Conservation (phyloP, 768 basidiomycete genomes). For the Calocera cornea region DNA sequence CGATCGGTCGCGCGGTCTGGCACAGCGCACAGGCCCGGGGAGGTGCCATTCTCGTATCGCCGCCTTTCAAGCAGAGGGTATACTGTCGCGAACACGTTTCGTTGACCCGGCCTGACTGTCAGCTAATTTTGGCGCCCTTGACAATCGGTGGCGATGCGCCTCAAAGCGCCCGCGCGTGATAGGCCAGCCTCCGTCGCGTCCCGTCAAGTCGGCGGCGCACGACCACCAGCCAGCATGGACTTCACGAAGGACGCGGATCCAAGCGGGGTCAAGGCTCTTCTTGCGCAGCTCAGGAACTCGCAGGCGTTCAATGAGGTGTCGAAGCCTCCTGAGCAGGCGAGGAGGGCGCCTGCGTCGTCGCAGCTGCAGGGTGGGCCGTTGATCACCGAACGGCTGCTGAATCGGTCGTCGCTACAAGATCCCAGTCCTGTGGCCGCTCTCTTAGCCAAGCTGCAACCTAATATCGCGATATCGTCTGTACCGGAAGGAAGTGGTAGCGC, state of each 20-base stretch:
- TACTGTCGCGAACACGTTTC: background rate
- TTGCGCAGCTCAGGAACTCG: slow-evolving; percentile 54
- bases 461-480: background rate
- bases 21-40: slow-evolving; percentile 70
- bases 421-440: background rate
- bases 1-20: slow-evolving; percentile 59
- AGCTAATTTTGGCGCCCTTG: background rate
- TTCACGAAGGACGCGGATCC: slow-evolving; percentile 29
- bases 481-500: background rate
- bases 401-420: background rate
- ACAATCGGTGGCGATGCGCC: background rate
- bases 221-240: background rate
- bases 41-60: slow-evolving; percentile 40
- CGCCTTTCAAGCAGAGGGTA: background rate
- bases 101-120: background rate
- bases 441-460: background rate
- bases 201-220: background rate
- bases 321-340: background rate
- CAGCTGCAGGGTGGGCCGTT: background rate
- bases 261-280: slow-evolving; percentile 49
- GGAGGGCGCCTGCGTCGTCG: background rate
- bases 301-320: slow-evolving; percentile 32
- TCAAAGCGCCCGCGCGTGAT: background rate
- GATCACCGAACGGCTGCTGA: background rate
- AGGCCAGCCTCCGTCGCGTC: background rate